phyloP scores from a whole-genome alignment of 257 asterid genomes.

The Primulina huaijiensis region DNA sequence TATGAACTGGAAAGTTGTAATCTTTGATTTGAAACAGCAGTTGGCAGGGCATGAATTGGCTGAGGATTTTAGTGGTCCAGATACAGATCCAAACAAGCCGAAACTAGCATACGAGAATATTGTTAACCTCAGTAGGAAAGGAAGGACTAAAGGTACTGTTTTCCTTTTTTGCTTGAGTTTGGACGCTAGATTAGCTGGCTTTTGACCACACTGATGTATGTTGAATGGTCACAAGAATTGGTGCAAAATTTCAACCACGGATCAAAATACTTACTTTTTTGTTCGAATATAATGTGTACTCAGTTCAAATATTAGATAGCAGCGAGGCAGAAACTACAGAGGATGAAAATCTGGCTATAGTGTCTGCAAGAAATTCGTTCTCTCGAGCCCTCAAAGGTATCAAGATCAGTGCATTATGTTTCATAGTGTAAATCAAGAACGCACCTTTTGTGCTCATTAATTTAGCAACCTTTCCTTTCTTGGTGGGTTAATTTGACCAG shows the following conservation, averaged over 20 bases:
- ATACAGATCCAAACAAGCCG: conserved; percentile 73
- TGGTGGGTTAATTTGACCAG: conserved; percentile 41
- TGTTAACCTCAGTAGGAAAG: conserved; percentile 52
- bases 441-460: conserved; percentile 8
- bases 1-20: conserved; percentile 46
- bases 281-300: conserved; percentile 27
- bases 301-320: conserved; percentile 53
- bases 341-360: conserved; percentile 53
- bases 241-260: too few species aligned
- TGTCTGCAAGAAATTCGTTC: conserved; percentile 80
- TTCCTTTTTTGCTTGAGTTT: conserved; percentile 20
- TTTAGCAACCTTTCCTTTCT: neutral
- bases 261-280: too few species aligned
- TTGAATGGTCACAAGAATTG: conserved; percentile 23
- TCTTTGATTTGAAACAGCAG: conserved; percentile 74
- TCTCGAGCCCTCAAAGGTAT: conserved; percentile 90
- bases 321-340: conserved; percentile 72
- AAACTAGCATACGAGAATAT: conserved; percentile 39
- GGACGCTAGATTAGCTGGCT: conserved; percentile 19
- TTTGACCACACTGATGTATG: neutral
- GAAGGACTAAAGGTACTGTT: conserved; percentile 63
- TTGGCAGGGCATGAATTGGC: conserved; percentile 68
- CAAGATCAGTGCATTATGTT: conserved; percentile 1
- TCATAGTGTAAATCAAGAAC: too few species aligned
- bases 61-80: conserved; percentile 63